These are phyloP conservation scores for Paramecium pentaurelia DNA, from an alignment of 73 alveolate genomes.

Conservation along the genomic window DNA sequence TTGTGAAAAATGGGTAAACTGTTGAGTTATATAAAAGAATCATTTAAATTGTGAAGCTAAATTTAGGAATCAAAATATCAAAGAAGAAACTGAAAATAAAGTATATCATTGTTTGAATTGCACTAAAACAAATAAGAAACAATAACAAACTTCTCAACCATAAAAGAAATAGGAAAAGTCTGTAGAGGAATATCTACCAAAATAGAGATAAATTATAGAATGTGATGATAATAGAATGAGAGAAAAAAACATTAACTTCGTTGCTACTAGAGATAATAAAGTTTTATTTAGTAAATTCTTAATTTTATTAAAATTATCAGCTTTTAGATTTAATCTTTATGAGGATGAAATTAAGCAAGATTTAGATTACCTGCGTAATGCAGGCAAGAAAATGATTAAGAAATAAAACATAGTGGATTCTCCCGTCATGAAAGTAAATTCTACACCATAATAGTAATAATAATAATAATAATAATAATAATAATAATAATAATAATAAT, in stretches of 20 bases:
- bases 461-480: too few species aligned
- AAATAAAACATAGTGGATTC: background rate
- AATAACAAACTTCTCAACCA: background rate
- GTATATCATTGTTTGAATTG: background rate
- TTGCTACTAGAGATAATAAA: constrained; percentile 27
- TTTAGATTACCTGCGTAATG: background rate
- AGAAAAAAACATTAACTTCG: background rate
- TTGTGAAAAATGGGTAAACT: constrained; percentile 30
- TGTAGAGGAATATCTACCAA: background rate
- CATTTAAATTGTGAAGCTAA: constrained; percentile 32
- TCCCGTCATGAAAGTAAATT: background rate
- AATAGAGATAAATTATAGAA: background rate
- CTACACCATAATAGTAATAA: background rate
- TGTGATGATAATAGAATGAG: background rate
- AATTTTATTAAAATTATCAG: background rate
- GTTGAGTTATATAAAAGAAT: background rate
- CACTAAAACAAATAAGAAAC: background rate
- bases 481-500: background rate
- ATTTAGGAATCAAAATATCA: background rate
- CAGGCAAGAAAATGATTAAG: background rate
- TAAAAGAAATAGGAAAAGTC: background rate
- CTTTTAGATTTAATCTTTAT: background rate
- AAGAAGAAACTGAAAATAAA: background rate
- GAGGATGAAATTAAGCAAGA: constrained; percentile 19
- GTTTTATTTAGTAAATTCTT: background rate